phyloP scores from a whole-genome alignment of 2,329 filamentous ascomycete species.

The Penicillium sp. region DNA sequence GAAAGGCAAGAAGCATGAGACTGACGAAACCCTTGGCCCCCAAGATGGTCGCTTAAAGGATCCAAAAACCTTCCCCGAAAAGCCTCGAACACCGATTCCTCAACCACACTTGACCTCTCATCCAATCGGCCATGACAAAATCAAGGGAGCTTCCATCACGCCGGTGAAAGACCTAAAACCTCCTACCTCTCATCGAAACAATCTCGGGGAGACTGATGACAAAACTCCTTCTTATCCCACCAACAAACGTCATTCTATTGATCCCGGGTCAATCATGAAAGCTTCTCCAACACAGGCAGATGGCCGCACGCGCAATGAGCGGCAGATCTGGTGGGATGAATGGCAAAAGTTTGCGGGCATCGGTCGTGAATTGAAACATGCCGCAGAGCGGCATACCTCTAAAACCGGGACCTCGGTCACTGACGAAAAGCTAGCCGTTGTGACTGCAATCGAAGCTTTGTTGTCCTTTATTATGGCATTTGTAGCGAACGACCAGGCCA shows the following conservation, averaged over 20 bases:
- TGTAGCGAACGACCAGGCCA: conserved; percentile 42
- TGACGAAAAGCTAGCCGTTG: conserved; percentile 40
- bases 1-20: conserved; percentile 23
- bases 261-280: conserved; percentile 25
- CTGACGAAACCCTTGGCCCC: conserved; percentile 26
- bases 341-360: conserved; percentile 43
- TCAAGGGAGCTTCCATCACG: conserved; percentile 35
- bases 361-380: conserved; percentile 48
- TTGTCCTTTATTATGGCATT: conserved; percentile 50
- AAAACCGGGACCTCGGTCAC: conserved; percentile 29
- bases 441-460: conserved; percentile 45
- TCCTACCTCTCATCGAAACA: conserved; percentile 39
- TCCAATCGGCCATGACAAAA: conserved; percentile 25
- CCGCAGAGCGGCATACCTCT: conserved; percentile 37
- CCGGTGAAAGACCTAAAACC: conserved; percentile 45
- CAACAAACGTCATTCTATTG: conserved; percentile 31
- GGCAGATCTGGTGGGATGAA: conserved; percentile 44
- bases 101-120: conserved; percentile 36
- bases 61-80: conserved; percentile 32
- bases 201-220: conserved; percentile 40
- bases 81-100: conserved; percentile 37
- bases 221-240: conserved; percentile 37
- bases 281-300: conserved; percentile 30
- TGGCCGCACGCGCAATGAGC: conserved; percentile 34
- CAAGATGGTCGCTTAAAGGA: conserved; percentile 37